A percentile compares a stretch with the other conserved stretches of the same genome.
Evolutionary conservation across 1,284 basidiomycete species (phyloP).

Genomic region (Marasmius oreades): DNA sequence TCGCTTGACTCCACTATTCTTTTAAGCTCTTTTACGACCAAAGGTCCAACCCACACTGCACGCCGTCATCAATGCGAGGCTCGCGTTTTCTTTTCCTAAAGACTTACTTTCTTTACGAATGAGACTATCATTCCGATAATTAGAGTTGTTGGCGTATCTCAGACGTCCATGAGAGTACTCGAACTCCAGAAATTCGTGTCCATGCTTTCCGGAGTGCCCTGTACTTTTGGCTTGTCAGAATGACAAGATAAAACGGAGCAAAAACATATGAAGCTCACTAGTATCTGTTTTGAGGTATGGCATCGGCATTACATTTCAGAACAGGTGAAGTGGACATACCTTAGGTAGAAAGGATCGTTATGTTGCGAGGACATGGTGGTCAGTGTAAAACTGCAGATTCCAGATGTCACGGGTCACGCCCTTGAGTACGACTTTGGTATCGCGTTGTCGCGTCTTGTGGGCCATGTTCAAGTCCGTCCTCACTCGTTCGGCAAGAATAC

Average conservation of each 20-base stretch:
- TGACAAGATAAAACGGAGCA: slow-evolving; percentile 4
- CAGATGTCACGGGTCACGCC: background rate
- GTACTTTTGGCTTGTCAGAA: slow-evolving; percentile 50
- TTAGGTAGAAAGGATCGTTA: slow-evolving; percentile 80
- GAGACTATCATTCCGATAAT: slow-evolving; percentile 88
- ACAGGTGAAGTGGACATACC: slow-evolving; percentile 41
- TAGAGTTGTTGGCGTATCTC: slow-evolving; percentile 98
- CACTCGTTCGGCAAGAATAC: background rate
- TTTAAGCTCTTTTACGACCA: slow-evolving; percentile 92
- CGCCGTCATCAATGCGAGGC: background rate
- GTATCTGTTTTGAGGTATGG: slow-evolving; percentile 52
- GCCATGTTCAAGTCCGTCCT: background rate
- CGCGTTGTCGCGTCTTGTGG: background rate
- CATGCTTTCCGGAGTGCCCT: slow-evolving; percentile 93
- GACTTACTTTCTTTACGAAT: slow-evolving; percentile 85
- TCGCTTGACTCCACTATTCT: slow-evolving; percentile 94
- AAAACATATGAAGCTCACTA: slow-evolving; percentile 52
- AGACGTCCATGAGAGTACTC: slow-evolving; percentile 96
- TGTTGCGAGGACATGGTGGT: slow-evolving; percentile 47
- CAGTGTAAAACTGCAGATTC: background rate
- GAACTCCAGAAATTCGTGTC: slow-evolving; percentile 98
- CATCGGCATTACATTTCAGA: slow-evolving; percentile 1
- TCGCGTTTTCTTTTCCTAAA: background rate
- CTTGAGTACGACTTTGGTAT: background rate
- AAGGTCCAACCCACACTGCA: slow-evolving; percentile 90